Conservation (phyloP, 208 protist genomes). For the Herpetomonas samuelpessoai region DNA sequence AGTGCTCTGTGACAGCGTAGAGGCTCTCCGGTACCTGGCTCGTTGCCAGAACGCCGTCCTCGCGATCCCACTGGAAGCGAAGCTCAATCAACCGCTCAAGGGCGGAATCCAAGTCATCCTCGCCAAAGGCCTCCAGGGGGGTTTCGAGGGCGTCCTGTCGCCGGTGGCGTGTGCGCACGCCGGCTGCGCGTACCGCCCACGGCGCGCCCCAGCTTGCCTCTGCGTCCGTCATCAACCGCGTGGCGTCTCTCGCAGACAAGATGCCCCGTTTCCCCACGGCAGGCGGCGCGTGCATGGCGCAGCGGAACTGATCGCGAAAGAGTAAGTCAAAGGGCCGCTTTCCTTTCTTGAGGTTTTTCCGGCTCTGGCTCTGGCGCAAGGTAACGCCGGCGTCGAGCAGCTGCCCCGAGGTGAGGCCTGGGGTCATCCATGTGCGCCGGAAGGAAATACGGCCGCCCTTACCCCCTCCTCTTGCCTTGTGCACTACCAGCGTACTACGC, state of each 20-base stretch:
- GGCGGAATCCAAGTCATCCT: constrained; percentile 49
- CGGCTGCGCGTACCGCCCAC: constrained; percentile 40
- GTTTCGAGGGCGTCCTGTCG: constrained; percentile 74
- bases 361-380: constrained; percentile 59
- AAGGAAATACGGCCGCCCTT: constrained; percentile 11
- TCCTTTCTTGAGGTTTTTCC: constrained; percentile 70
- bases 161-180: constrained; percentile 33
- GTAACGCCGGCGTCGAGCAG: constrained; percentile 78
- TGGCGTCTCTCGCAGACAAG: constrained; percentile 41
- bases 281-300: constrained; percentile 30
- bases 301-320: constrained; percentile 65
- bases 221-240: constrained; percentile 65
- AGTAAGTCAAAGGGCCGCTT: constrained; percentile 74
- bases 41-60: constrained; percentile 62
- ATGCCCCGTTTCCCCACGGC: constrained; percentile 22
- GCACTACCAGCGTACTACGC: not conserved
- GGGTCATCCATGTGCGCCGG: constrained; percentile 49
- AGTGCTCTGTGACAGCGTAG: constrained; percentile 52
- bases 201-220: constrained; percentile 44
- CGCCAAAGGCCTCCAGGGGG: constrained; percentile 48
- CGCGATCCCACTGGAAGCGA: constrained; percentile 82
- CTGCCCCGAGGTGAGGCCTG: constrained; percentile 64
- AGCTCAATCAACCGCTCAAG: constrained; percentile 65
- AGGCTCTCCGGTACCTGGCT: constrained; percentile 58
- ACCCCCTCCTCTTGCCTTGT: not conserved